Base-by-base conservation (phyloP, 768 basidiomycete species). In the Leccinum uliginosum region DNA sequence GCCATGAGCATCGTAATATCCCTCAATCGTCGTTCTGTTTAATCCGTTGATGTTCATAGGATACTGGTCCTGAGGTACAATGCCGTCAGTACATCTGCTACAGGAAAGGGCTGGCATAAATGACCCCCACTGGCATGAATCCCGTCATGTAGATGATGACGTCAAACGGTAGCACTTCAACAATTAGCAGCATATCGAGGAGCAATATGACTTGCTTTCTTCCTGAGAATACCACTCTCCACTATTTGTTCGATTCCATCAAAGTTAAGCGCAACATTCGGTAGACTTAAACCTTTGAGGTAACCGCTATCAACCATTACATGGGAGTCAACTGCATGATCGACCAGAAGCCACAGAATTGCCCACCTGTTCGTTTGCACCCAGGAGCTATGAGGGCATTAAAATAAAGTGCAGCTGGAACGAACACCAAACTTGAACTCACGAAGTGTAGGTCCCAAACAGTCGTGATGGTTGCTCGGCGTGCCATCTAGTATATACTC, bases 391-490 rank as follows among this genome's bases (percentile, higher is more conserved):
- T 27, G 11, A 43, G 14, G 15, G 26, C 11, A 4, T 47, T 26
- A 14, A 55, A 17, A 53, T 43, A 8, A 34, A 24, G 23, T 14
- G 12, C 7, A 1, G 14, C 21, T 30, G 35, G 15, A 50, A 24
- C 23, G 26, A 30, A 10, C 27, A 14, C 24, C 6, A 34, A 21
- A 57, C 80, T 44, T n/a, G n/a, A n/a, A n/a, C n/a, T n/a, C 64
- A 82, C 83, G 71, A 72, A 81, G 83, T 10, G 71, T 69, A 4
- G 85, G 85, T 54, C 77, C 78, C 49, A 87, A 67, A 44, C 73
- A 66, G 19, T 75, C 66, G 30, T 73, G 67, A 58, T 81, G 75
- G 54, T 79, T 74, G 59, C 77, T 76, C 0, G 84, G 85, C 0
- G 79, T 80, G 46, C 56, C 78, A 9, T 61, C 61, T 57, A 73